A percentile compares a stretch with the other conserved stretches of the same genome.
phyloP scores from a whole-genome alignment of 2,329 filamentous ascomycete species.

The Cadophora sp. region DNA sequence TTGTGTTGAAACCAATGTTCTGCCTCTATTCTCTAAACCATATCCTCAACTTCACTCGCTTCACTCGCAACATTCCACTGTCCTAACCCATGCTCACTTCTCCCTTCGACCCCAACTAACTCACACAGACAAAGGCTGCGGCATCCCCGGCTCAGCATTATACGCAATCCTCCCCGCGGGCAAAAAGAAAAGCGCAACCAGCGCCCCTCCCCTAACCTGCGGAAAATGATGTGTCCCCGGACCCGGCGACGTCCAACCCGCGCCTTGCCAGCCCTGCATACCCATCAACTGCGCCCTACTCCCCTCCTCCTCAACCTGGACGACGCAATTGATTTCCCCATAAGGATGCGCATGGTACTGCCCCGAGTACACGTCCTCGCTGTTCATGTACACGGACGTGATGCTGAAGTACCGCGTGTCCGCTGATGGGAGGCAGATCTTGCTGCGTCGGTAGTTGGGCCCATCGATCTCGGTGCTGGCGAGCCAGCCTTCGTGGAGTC shows the following conservation, averaged over 20 bases:
- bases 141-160: constrained; percentile 51
- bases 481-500: constrained; percentile 54
- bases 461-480: constrained; percentile 53
- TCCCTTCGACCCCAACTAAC: no score
- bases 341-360: constrained; percentile 62
- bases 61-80: not conserved
- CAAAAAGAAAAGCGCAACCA: constrained; percentile 62
- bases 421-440: constrained; percentile 53
- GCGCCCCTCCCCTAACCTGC: constrained; percentile 55
- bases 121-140: constrained; percentile 46
- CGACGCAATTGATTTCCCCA: constrained; percentile 62
- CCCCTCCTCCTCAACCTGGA: constrained; percentile 53
- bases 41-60: no score
- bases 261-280: constrained; percentile 62
- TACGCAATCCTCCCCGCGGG: constrained; percentile 61
- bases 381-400: constrained; percentile 65
- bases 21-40: constrained; percentile 1
- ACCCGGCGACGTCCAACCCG: constrained; percentile 61
- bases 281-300: constrained; percentile 56
- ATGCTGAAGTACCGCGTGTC: constrained; percentile 60
- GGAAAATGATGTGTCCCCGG: constrained; percentile 65
- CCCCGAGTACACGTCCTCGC: constrained; percentile 53
- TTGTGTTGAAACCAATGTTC: not conserved
- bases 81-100: not conserved
- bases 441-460: constrained; percentile 54